Percentiles rank a stretch among this genome's conserved stretches.
phyloP scores from a whole-genome alignment of 371 early-diverging fungal species.

The Circinella umbellata region DNA sequence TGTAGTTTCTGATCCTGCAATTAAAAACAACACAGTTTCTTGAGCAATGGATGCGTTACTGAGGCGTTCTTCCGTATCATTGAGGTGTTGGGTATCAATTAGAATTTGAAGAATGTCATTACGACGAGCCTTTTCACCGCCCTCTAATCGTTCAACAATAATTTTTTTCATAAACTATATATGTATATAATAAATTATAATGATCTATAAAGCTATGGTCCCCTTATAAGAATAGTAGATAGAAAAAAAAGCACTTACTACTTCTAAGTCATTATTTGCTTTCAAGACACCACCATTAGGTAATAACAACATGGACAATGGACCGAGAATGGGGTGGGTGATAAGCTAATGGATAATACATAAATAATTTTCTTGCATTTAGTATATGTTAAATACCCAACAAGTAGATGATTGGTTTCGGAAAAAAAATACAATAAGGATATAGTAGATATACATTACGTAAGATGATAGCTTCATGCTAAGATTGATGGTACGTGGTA shows the following conservation, averaged over 20 bases:
- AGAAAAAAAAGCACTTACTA: not conserved
- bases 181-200: not conserved
- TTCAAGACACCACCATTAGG: not conserved
- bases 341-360: not conserved
- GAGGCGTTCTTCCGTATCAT: conserved; percentile 31
- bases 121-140: conserved; percentile 23
- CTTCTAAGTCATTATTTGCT: conserved; percentile 9
- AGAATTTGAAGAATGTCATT: conserved; percentile 47
- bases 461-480: conserved; percentile 11
- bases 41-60: conserved; percentile 33
- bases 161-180: conserved; percentile 36
- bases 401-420: too few relatives aligned
- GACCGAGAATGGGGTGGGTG: conserved; percentile 15
- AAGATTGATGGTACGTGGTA: conserved; percentile 25
- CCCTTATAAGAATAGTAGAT: too few relatives aligned
- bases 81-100: conserved; percentile 31
- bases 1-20: conserved; percentile 50
- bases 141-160: conserved; percentile 33
- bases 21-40: conserved; percentile 40
- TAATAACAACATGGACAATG: not conserved
- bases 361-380: too few relatives aligned
- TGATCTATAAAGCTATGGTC: not conserved
- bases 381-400: too few relatives aligned
- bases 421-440: too few relatives aligned
- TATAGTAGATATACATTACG: conserved; percentile 3